Percentiles rank a stretch among this genome's conserved stretches.
These are phyloP conservation scores for Cyclotella kingstonii DNA, from an alignment of 108 stramenopile genomes.

Conservation along the genomic window DNA sequence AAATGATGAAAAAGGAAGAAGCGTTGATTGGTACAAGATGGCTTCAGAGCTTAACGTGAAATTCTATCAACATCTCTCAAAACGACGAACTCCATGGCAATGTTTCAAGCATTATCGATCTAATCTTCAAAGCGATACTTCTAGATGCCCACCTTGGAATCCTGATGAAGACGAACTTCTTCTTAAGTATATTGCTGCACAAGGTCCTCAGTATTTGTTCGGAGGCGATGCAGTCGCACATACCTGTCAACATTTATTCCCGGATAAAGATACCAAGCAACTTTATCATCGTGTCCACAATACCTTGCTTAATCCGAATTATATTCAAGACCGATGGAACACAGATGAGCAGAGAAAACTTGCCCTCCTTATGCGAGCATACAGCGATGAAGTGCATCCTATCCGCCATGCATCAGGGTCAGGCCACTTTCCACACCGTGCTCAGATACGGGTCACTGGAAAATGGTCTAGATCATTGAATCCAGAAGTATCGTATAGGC, in stretches of 20 bases:
- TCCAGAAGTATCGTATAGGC: conserved; percentile 31
- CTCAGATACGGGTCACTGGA: conserved; percentile 30
- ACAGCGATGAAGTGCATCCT: conserved; percentile 24
- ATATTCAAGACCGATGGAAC: conserved; percentile 24
- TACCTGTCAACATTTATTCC: conserved; percentile 26
- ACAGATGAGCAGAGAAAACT: conserved; percentile 39
- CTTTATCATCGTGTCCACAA: conserved; percentile 30
- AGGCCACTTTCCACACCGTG: conserved; percentile 49
- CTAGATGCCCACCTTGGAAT: conserved; percentile 42
- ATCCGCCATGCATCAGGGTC: conserved; percentile 7
- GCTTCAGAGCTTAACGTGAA: conserved; percentile 20
- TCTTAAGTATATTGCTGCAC: conserved; percentile 56
- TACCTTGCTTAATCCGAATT: conserved; percentile 56
- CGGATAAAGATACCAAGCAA: conserved; percentile 27
- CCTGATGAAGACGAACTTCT: conserved; percentile 60
- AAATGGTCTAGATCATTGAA: conserved; percentile 60
- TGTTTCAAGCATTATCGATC: conserved; percentile 46
- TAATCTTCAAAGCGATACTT: conserved; percentile 25
- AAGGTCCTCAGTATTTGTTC: conserved; percentile 49
- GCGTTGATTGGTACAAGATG: conserved; percentile 38
- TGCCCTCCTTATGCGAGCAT: conserved; percentile 47
- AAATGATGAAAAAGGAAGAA: not conserved
- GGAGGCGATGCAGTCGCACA: conserved; percentile 28
- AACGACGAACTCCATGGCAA: conserved; percentile 46
- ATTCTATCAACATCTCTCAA: conserved; percentile 4